These are phyloP conservation scores for Vigna trinervia DNA, from an alignment of 306 rosid genomes.

Conservation along the genomic window DNA sequence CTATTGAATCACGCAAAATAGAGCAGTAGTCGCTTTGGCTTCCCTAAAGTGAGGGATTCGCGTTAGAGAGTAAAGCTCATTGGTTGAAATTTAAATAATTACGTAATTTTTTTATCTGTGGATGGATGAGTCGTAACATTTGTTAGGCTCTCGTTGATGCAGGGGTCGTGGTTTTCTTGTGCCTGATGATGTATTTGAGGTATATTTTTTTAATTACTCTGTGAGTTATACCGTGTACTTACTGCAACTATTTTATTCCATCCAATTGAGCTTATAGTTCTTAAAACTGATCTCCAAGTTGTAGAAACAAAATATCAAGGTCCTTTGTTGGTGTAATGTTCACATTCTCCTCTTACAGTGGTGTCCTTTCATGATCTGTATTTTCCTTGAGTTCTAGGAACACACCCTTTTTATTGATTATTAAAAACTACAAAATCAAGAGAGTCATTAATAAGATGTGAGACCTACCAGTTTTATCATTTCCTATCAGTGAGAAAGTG, in stretches of 20 bases:
- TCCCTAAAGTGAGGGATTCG: not conserved
- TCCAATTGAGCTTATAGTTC: conserved; percentile 22
- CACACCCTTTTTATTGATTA: not conserved
- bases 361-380: conserved; percentile 3
- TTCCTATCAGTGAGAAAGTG: not conserved
- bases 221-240: not conserved
- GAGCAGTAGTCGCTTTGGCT: not conserved
- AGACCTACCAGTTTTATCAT: not conserved
- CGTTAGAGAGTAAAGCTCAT: not conserved
- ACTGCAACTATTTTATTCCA: not conserved
- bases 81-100: not conserved
- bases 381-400: not conserved
- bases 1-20: not conserved
- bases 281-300: not conserved
- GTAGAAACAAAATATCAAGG: not conserved
- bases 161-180: conserved; percentile 87
- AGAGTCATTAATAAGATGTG: not conserved
- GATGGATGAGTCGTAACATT: conserved; percentile 24
- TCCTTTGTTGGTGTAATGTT: conserved; percentile 24
- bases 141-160: conserved; percentile 46
- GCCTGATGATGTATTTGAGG: conserved; percentile 80
- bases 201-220: conserved; percentile 39
- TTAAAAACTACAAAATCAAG: not conserved
- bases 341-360: conserved; percentile 7
- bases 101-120: not conserved